Conservation (phyloP, 164 flowering plant species). For the Annona squamosa region DNA sequence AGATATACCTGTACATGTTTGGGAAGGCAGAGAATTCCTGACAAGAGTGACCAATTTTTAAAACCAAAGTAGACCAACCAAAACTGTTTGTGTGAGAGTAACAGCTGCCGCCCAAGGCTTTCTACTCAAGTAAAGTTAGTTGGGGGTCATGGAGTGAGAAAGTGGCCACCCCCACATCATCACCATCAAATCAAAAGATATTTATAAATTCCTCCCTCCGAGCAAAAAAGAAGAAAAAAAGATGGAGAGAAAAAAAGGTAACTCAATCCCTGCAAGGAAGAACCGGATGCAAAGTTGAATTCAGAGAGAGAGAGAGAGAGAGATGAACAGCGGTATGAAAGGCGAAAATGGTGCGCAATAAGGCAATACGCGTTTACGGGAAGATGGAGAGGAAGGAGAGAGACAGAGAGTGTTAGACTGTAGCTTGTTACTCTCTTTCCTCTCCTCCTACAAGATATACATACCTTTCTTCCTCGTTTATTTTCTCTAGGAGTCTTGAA, state of each 20-base stretch:
- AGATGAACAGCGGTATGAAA: slow-evolving; percentile 5
- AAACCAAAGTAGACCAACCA: slow-evolving; percentile 3
- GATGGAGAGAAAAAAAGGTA: slow-evolving; percentile 5
- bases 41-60: neutral
- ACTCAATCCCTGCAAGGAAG: slow-evolving; percentile 13
- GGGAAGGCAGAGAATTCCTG: neutral
- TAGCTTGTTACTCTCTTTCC: slow-evolving; percentile 9
- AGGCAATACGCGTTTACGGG: slow-evolving; percentile 13
- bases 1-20: too few species aligned
- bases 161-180: slow-evolving; percentile 37
- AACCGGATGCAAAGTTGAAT: slow-evolving; percentile 36
- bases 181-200: slow-evolving; percentile 24
- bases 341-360: slow-evolving; percentile 9
- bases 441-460: slow-evolving; percentile 1
- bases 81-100: slow-evolving; percentile 1
- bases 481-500: slow-evolving; percentile 1
- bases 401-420: slow-evolving; percentile 1
- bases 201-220: slow-evolving; percentile 24
- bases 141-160: slow-evolving; percentile 59
- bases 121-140: slow-evolving; percentile 53
- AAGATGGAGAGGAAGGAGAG: slow-evolving; percentile 10
- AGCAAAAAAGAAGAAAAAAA: slow-evolving; percentile 4
- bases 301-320: slow-evolving; percentile 6
- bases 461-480: neutral
- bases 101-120: slow-evolving; percentile 40